A percentile compares a stretch with the other conserved stretches of the same genome.
phyloP scores from a whole-genome alignment of 345 rosid genomes.

The Gossypium arboreum region DNA sequence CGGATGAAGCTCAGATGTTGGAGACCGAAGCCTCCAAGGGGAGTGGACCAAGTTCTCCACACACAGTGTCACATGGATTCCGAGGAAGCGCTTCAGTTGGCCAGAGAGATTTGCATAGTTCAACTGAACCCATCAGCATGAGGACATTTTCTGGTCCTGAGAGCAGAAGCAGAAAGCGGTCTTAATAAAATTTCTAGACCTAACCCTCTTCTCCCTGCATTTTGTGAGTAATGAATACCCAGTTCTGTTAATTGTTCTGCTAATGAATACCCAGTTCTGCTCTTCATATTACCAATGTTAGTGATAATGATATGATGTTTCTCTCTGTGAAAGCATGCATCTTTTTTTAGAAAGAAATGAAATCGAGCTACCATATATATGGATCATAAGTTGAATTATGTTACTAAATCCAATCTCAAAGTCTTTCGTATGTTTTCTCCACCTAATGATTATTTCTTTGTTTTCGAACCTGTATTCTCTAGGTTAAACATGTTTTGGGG shows the following conservation, averaged over 20 bases:
- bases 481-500: background rate
- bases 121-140: constrained; percentile 25
- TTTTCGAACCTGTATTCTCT: background rate
- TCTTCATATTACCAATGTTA: background rate
- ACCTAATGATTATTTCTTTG: background rate
- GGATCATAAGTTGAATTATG: background rate
- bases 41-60: constrained; percentile 38
- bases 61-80: constrained; percentile 29
- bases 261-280: background rate
- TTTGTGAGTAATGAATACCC: constrained; percentile 26
- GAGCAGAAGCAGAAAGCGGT: constrained; percentile 54
- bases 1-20: constrained; percentile 55
- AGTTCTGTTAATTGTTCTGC: background rate
- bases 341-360: too few relatives aligned
- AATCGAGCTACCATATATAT: too few relatives aligned
- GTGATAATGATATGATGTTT: background rate
- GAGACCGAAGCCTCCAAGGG: constrained; percentile 49
- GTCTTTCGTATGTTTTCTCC: background rate
- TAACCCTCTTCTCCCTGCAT: constrained; percentile 11
- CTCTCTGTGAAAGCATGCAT: background rate
- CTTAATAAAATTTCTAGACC: constrained; percentile 17
- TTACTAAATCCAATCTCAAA: background rate
- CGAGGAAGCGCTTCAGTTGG: constrained; percentile 28
- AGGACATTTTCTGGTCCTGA: constrained; percentile 38
- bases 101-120: constrained; percentile 33